Conservation (phyloP, 2,329 filamentous ascomycete species). For the Xylaria sp. region DNA sequence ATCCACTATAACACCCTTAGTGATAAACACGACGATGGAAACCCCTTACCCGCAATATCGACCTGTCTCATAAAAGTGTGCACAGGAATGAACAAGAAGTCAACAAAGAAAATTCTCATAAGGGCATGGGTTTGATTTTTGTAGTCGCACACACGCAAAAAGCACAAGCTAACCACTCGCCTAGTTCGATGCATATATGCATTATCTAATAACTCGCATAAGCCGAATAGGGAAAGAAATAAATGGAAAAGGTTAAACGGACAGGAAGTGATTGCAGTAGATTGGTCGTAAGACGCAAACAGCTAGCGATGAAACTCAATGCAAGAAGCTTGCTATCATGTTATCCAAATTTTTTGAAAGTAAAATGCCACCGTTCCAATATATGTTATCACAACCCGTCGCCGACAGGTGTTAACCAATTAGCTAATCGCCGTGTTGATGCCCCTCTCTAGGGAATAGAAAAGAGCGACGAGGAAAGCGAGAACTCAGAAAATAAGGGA, state of each 20-base stretch:
- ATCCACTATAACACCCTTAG: neutral
- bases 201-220: slow-evolving; percentile 22
- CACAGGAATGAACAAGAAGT: neutral
- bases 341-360: slow-evolving; percentile 20
- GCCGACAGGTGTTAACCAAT: slow-evolving; percentile 5
- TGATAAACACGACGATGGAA: slow-evolving; percentile 1
- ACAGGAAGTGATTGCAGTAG: neutral
- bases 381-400: neutral
- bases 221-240: neutral
- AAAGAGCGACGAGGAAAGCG: neutral
- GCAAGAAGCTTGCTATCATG: slow-evolving; percentile 12
- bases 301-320: slow-evolving; percentile 17
- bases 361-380: slow-evolving; percentile 25
- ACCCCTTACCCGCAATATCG: neutral
- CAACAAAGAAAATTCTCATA: slow-evolving; percentile 7
- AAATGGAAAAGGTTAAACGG: neutral
- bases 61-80: neutral
- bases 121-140: slow-evolving; percentile 10
- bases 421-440: neutral
- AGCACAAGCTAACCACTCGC: slow-evolving; percentile 15
- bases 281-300: slow-evolving; percentile 3
- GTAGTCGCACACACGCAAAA: slow-evolving; percentile 7
- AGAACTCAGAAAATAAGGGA: neutral
- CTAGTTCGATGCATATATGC: slow-evolving; percentile 10
- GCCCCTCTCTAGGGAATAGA: neutral